A percentile compares a stretch with the other conserved stretches of the same genome.
Conservation (phyloP, 306 rosid species). For the Myrica gale region DNA sequence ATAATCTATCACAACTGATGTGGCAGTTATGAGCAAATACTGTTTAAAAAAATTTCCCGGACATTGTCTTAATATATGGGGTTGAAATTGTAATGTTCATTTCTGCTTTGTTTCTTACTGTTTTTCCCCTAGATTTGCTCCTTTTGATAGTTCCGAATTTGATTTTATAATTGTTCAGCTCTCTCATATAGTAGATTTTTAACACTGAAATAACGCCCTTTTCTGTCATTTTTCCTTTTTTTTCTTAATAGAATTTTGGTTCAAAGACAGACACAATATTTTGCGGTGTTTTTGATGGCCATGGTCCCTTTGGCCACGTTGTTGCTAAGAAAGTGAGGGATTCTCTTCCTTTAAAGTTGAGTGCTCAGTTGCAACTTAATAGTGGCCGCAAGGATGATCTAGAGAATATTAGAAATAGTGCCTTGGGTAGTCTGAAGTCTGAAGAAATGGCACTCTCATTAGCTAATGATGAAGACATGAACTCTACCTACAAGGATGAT, state of each 20-base stretch:
- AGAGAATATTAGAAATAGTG: constrained; percentile 27
- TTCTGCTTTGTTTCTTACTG: background rate
- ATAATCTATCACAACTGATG: background rate
- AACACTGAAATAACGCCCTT: background rate
- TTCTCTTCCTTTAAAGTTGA: constrained; percentile 65
- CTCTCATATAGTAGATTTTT: background rate
- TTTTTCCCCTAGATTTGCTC: background rate
- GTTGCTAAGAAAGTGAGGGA: constrained; percentile 84
- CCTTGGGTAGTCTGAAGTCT: constrained; percentile 32
- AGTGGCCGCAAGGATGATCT: constrained; percentile 28
- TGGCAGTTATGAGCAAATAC: background rate
- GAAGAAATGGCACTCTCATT: constrained; percentile 32
- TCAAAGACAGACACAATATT: constrained; percentile 47
- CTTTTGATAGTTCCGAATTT: background rate
- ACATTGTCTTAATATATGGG: too few relatives aligned
- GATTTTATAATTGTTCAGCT: background rate
- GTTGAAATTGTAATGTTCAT: background rate
- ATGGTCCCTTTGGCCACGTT: constrained; percentile 83
- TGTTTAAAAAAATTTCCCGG: background rate
- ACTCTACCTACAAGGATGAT: constrained; percentile 22
- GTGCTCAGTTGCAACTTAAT: constrained; percentile 53
- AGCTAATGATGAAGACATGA: constrained; percentile 33
- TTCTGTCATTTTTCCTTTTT: constrained; percentile 3
- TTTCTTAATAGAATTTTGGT: constrained; percentile 51
- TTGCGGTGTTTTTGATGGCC: constrained; percentile 95